phyloP scores from a whole-genome alignment of 257 asterid species.

The Nicotiana sylvestris region DNA sequence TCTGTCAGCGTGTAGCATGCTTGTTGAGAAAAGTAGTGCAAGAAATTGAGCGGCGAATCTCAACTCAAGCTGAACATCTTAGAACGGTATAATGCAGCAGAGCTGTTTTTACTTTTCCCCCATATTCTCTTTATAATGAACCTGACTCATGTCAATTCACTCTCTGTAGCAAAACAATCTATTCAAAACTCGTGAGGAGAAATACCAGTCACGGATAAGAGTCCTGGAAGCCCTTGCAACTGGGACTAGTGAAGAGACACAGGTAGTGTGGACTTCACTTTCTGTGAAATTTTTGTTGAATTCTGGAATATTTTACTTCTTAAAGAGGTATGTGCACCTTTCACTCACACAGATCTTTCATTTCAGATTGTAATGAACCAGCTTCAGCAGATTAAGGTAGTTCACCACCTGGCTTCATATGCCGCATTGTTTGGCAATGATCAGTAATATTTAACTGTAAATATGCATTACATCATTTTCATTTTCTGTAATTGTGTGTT shows the following conservation, averaged over 20 bases:
- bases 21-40: slow-evolving; percentile 83
- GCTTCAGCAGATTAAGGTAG: slow-evolving; percentile 64
- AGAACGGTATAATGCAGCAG: slow-evolving; percentile 45
- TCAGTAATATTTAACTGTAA: background rate
- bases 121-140: background rate
- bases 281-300: background rate
- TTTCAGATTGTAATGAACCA: slow-evolving; percentile 65
- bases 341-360: slow-evolving; percentile 1
- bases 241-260: slow-evolving; percentile 71
- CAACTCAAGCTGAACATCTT: slow-evolving; percentile 87
- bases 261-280: slow-evolving; percentile 33
- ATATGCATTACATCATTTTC: background rate
- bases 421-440: background rate
- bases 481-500: background rate
- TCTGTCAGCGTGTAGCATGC: slow-evolving; percentile 76
- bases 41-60: slow-evolving; percentile 88
- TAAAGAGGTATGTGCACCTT: background rate
- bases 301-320: background rate
- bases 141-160: background rate
- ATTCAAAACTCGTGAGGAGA: slow-evolving; percentile 87
- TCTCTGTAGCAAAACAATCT: slow-evolving; percentile 75
- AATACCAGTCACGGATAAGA: slow-evolving; percentile 84
- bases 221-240: slow-evolving; percentile 93
- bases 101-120: background rate
- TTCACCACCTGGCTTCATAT: background rate